Conservation (phyloP, 257 asterid species). For the Perilla frutescens region DNA sequence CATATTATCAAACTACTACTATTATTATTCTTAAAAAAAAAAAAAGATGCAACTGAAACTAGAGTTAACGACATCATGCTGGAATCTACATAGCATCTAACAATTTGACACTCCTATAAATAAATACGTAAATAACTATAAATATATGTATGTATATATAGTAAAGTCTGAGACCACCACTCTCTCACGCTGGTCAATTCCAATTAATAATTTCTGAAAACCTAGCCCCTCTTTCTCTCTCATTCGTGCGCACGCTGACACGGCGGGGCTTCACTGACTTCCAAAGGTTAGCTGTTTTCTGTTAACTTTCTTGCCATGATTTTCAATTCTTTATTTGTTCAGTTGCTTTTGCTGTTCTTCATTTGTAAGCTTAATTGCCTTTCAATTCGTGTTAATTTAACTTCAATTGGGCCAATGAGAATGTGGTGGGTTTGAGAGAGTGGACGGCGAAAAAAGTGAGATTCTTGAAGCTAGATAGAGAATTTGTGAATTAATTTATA, state of each 20-base stretch:
- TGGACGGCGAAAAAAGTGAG: background rate
- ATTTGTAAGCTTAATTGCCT: background rate
- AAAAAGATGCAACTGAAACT: too few relatives aligned
- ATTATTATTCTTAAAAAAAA: too few relatives aligned
- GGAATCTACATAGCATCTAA: too few relatives aligned
- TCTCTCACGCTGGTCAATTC: background rate
- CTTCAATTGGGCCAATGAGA: background rate
- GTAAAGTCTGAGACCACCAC: too few relatives aligned
- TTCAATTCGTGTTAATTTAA: background rate
- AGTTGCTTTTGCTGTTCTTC: background rate
- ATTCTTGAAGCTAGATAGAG: background rate
- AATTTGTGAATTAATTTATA: background rate
- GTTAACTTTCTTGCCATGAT: background rate
- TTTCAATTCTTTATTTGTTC: background rate
- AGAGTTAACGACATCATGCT: too few relatives aligned
- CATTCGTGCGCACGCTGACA: slow-evolving; percentile 7
- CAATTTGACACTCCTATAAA: too few relatives aligned
- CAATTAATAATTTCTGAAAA: slow-evolving; percentile 6
- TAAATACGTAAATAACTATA: too few relatives aligned
- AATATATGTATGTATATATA: too few relatives aligned
- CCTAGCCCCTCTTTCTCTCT: slow-evolving; percentile 18
- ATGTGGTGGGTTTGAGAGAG: background rate
- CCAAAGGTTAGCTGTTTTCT: background rate
- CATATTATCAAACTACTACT: too few relatives aligned
- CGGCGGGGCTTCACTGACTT: slow-evolving; percentile 7